These are phyloP conservation scores for Diaporthe sp. DNA, from an alignment of 2,329 filamentous ascomycete species.

Conservation along the genomic window DNA sequence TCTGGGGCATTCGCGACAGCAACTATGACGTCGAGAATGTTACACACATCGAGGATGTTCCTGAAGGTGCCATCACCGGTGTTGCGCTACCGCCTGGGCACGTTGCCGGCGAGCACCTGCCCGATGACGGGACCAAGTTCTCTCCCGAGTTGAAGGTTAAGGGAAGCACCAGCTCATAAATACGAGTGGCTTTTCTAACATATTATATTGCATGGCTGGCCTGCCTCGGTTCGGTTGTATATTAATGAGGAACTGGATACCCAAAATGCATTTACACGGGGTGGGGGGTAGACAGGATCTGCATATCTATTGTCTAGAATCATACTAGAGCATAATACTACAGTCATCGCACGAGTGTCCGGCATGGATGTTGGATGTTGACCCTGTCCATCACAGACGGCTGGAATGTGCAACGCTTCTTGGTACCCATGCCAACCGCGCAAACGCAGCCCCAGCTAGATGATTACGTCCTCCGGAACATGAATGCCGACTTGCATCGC, in stretches of 20 bases:
- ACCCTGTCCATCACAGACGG: too few species aligned
- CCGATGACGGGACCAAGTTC: background rate
- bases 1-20: slow-evolving; percentile 42
- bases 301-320: background rate
- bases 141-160: slow-evolving; percentile 16
- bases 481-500: too few species aligned
- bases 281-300: background rate
- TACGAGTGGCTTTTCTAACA: background rate
- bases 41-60: slow-evolving; percentile 40
- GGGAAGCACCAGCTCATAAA: slow-evolving; percentile 4
- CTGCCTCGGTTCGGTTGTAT: background rate
- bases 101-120: slow-evolving; percentile 34
- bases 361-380: too few species aligned
- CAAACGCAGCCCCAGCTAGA: too few species aligned
- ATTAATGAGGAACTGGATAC: background rate
- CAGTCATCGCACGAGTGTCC: background rate
- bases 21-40: slow-evolving; percentile 45
- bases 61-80: slow-evolving; percentile 27
- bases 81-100: slow-evolving; percentile 36
- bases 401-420: too few species aligned
- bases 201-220: background rate
- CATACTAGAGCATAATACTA: too few species aligned
- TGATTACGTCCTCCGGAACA: too few species aligned
- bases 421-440: too few species aligned
- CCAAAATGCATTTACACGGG: background rate